These are phyloP conservation scores for Chiua virens DNA, from an alignment of 768 basidiomycete genomes.

Conservation along the genomic window DNA sequence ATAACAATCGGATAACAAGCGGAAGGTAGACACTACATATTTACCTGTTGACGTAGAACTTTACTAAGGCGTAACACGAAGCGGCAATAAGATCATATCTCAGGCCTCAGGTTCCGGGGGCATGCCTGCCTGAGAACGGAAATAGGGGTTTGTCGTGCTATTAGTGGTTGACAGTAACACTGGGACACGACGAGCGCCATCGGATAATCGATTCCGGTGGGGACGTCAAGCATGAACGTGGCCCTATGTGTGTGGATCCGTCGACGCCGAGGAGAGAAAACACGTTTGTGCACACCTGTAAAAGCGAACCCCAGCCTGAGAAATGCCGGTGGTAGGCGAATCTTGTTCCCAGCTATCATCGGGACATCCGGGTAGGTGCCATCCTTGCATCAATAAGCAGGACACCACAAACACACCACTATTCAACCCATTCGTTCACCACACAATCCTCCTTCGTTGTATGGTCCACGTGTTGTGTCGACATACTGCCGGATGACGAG, in stretches of 20 bases:
- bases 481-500: slow-evolving; percentile 34
- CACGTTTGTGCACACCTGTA: slow-evolving; percentile 35
- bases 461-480: slow-evolving; percentile 51
- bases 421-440: slow-evolving; percentile 49
- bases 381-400: slow-evolving; percentile 29
- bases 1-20: too few relatives aligned
- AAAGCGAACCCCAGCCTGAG: slow-evolving; percentile 46
- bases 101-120: not conserved
- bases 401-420: not conserved
- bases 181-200: slow-evolving; percentile 43
- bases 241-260: slow-evolving; percentile 12
- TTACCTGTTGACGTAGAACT: slow-evolving; percentile 30
- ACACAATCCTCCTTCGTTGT: slow-evolving; percentile 60
- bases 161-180: too few relatives aligned
- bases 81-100: not conserved
- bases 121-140: slow-evolving; percentile 34
- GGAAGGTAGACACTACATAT: slow-evolving; percentile 25
- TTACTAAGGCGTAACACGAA: not conserved
- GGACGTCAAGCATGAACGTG: slow-evolving; percentile 44
- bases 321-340: slow-evolving; percentile 42
- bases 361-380: slow-evolving; percentile 59
- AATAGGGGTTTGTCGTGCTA: slow-evolving; percentile 42
- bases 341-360: slow-evolving; percentile 45
- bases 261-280: too few relatives aligned
- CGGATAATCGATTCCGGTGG: slow-evolving; percentile 49